phyloP scores from a whole-genome alignment of 1,284 basidiomycete species.

The Wallemia hederae region DNA sequence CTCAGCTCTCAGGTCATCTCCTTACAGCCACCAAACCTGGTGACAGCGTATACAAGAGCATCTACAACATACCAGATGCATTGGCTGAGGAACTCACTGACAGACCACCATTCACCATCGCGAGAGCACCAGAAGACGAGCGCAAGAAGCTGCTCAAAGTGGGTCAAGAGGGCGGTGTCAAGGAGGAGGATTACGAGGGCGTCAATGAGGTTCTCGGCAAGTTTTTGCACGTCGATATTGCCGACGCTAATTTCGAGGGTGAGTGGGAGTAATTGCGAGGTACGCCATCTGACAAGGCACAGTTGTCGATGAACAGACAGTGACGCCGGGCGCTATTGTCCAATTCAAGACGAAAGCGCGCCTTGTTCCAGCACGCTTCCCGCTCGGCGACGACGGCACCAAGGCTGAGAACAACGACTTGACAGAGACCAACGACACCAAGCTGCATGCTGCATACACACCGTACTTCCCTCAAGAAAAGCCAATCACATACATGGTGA shows the following conservation, averaged over 20 bases:
- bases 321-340: conserved; percentile 70
- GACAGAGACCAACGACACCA: conserved; percentile 18
- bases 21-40: conserved; percentile 49
- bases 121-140: conserved; percentile 18
- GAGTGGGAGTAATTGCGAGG: conserved; percentile 10
- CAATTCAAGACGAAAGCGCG: conserved; percentile 59
- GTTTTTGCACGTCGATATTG: conserved; percentile 55
- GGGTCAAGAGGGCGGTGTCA: conserved; percentile 6
- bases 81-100: background rate
- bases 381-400: conserved; percentile 9
- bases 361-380: conserved; percentile 22
- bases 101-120: background rate
- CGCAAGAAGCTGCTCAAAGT: conserved; percentile 11
- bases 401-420: conserved; percentile 22
- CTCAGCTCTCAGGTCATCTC: conserved; percentile 57
- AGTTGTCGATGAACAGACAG: conserved; percentile 72
- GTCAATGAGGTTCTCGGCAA: conserved; percentile 36
- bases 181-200: conserved; percentile 21
- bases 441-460: conserved; percentile 17
- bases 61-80: conserved; percentile 6
- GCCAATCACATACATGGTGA: conserved; percentile 22
- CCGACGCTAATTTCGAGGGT: conserved; percentile 70
- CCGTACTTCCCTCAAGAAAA: conserved; percentile 6
- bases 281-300: conserved; percentile 1
- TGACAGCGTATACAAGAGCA: conserved; percentile 4